Evolutionary conservation across 306 rosid species (phyloP), one percentile per base, ranked within the genome.

Genomic region (Glycine latifolia): DNA sequence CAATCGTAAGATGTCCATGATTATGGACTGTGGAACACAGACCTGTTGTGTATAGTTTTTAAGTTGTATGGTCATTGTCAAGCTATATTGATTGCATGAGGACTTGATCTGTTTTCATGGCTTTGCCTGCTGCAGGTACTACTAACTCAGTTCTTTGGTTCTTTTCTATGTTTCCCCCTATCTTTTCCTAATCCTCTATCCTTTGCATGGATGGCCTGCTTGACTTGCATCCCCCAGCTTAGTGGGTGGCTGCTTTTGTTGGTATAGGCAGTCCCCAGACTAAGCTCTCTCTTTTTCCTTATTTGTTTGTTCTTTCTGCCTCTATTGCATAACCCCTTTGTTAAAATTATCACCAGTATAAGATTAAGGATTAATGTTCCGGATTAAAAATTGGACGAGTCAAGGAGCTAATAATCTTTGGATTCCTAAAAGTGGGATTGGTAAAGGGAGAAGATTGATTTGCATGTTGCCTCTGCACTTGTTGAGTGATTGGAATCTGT

Each of bases 361-460:
- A 46, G 65, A 46, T 53, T 46, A 14, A 53, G 74, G 72, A 71
- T 69, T 55, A 1, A 77, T 62, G 20, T 33, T 82, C 58, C 67
- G 14, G 49, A 33, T 52, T 74, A 3, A 31, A 59, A 67, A 75
- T 15, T 75, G 33, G 3, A 49, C 33, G 41, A 73, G 31, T 67
- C 48, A 55, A 50, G 53, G 47, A 49, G 48, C 74, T 49, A 44
- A 50, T 41, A 33, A 48, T 60, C 54, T 65, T 54, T 66, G 10
- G 41, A 31, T 63, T 12, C 61, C 60, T 76, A 55, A 31, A 39
- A 7, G 47, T 81, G 56, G 67, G 55, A 73, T 44, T 43, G 50
- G 46, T 70, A 31, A 26, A 17, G 66, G 16, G 50, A 49, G 60
- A 59, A 37, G 31, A 59, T 67, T 73, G 73, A 39, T 49, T 75